Base-by-base conservation (phyloP, 2,329 filamentous ascomycete genomes). In the Penicillium sp. region DNA sequence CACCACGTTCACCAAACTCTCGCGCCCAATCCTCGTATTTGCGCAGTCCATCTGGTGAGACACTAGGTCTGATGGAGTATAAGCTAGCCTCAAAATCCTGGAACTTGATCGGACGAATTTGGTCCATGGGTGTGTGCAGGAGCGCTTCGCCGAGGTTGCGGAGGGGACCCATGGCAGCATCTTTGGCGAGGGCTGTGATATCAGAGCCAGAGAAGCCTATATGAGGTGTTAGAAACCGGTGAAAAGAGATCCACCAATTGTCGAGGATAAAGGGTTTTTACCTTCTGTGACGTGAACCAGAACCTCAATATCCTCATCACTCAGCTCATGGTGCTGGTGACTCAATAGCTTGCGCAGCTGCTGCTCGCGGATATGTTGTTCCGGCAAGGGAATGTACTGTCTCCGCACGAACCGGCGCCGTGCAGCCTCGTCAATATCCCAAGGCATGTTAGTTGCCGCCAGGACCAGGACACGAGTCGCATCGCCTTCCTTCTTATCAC, bases 381-480 rank as follows among this genome's bases (percentile, higher is more conserved):
- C 95, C 0, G 95, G 95, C 10, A 99, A 78, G 0, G 95, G 94
- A 61, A 99, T 99, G 73, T 99, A 99, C 76, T 98, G 95, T 60
- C 95, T 85, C 63, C 95, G 83, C 14, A 97, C 94, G 72, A 99
- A 99, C 53, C 95, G 84, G 58, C 95, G 83, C 59, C 95, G 84
- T 0, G 95, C 95, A 25, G 95, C 95, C 75, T 98, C 95, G 68
- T 99, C 95, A 67, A 99, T 98, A 37, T 93, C 92, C 95, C 95
- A 99, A 0, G 95, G 95, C 59, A 98, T 76, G 73, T 99, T 99
- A 0, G 95, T 99, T 20, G 95, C 95, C 0, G 95, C 95, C 38
- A 99, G 84, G 0, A 99, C 95, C 14, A 99, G 83, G 1, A 99
- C 95, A 54, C 94, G 84, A 63, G 88, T 95, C 4, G 93, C 87